phyloP scores from a whole-genome alignment of 306 rosid genomes.

The Castanospermum australe region DNA sequence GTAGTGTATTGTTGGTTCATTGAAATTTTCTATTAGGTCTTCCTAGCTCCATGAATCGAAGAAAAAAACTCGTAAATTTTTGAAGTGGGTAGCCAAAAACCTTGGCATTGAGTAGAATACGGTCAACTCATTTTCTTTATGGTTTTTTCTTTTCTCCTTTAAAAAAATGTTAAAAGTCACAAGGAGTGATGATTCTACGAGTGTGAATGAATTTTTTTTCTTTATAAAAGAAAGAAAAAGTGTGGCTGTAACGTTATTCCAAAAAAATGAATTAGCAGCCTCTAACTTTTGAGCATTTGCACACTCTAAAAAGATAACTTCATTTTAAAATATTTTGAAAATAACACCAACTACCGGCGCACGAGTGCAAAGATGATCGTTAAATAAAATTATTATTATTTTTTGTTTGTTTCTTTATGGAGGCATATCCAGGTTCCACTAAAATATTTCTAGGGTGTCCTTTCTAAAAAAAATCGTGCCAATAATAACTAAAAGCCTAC shows the following conservation, averaged over 20 bases:
- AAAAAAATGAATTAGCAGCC: conserved; percentile 17
- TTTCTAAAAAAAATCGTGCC: conserved; percentile 21
- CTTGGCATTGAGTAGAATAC: neutral
- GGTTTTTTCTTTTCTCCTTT: neutral
- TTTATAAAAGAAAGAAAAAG: conserved; percentile 27
- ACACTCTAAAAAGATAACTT: conserved; percentile 6
- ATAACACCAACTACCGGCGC: conserved; percentile 28
- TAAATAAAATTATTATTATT: neutral
- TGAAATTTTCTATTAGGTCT: conserved; percentile 12
- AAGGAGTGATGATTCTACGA: neutral
- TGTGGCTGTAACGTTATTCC: conserved; percentile 33
- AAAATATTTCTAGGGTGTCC: conserved; percentile 22
- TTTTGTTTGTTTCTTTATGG: neutral
- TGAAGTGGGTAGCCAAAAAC: conserved; percentile 38
- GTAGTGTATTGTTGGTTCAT: neutral
- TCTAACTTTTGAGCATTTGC: conserved; percentile 27
- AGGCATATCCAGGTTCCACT: neutral
- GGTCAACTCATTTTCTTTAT: conserved; percentile 37
- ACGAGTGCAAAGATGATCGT: conserved; percentile 33
- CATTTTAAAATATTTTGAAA: conserved; percentile 2
- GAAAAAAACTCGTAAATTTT: neutral
- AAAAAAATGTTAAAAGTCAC: neutral
- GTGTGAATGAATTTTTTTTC: neutral
- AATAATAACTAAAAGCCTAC: conserved; percentile 28
- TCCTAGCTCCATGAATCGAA: neutral